Conservation (phyloP, 345 rosid genomes). For the Populus euphratica region DNA sequence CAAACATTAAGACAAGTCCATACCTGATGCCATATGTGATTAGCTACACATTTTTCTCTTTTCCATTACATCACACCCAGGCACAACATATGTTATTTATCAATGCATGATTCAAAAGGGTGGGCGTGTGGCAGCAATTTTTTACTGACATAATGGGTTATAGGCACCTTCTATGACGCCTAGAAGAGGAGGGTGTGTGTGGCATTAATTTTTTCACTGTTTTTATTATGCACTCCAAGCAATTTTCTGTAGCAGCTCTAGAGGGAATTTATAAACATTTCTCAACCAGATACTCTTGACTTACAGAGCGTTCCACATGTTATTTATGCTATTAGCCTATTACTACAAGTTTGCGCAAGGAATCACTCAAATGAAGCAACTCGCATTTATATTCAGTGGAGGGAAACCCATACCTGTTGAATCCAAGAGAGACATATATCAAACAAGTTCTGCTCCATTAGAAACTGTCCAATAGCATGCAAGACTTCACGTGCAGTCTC, state of each 20-base stretch:
- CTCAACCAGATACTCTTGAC: not conserved
- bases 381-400: not conserved
- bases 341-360: not conserved
- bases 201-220: not conserved
- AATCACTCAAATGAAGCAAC: conserved; percentile 1
- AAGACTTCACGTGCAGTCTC: conserved; percentile 76
- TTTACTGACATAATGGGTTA: not conserved
- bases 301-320: not conserved
- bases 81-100: not conserved
- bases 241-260: not conserved
- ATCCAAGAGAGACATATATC: conserved; percentile 92
- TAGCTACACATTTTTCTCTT: not conserved
- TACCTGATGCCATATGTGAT: not conserved
- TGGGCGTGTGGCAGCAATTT: not conserved
- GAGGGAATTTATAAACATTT: not conserved
- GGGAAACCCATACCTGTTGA: conserved; percentile 64
- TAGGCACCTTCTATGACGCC: not conserved
- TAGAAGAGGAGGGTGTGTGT: too few relatives aligned
- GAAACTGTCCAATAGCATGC: conserved; percentile 68
- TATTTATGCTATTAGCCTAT: too few relatives aligned
- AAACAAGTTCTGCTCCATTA: conserved; percentile 69
- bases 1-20: not conserved
- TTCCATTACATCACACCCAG: not conserved
- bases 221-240: not conserved
- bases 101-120: not conserved